phyloP scores from a whole-genome alignment of 345 rosid species.

The Salix viminalis region DNA sequence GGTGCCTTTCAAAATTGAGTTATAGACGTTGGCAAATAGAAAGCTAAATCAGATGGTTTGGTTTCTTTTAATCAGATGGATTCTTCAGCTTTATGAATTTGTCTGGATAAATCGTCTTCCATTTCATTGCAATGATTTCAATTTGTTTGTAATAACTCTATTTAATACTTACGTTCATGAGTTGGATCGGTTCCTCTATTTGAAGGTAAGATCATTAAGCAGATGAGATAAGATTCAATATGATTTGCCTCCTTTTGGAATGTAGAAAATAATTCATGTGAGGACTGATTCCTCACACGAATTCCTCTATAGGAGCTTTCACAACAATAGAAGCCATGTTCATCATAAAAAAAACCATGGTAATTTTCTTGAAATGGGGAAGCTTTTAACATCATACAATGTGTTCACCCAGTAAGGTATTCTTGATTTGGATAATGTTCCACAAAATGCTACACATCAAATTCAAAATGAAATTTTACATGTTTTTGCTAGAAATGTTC shows the following conservation, averaged over 20 bases:
- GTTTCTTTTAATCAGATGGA: neutral
- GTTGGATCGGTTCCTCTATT: no score
- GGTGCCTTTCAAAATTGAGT: constrained; percentile 25
- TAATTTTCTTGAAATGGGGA: no score
- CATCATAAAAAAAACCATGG: neutral
- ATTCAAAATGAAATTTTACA: no score
- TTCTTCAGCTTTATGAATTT: constrained; percentile 21
- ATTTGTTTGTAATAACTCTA: no score
- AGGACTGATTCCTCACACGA: no score
- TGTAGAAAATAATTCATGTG: neutral
- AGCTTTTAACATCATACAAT: no score
- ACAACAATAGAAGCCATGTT: neutral
- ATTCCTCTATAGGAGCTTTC: neutral
- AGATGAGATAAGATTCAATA: neutral
- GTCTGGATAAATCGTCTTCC: neutral
- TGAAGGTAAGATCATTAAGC: neutral
- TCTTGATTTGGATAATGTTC: no score
- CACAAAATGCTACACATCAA: no score
- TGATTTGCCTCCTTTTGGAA: neutral
- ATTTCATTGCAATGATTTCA: neutral
- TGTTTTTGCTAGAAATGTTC: no score
- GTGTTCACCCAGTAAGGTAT: no score
- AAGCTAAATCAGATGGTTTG: neutral
- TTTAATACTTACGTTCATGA: neutral
- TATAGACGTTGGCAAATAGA: neutral